phyloP scores from a whole-genome alignment of 108 stramenopile species.

The Pseudonitzschia delicatissima region DNA sequence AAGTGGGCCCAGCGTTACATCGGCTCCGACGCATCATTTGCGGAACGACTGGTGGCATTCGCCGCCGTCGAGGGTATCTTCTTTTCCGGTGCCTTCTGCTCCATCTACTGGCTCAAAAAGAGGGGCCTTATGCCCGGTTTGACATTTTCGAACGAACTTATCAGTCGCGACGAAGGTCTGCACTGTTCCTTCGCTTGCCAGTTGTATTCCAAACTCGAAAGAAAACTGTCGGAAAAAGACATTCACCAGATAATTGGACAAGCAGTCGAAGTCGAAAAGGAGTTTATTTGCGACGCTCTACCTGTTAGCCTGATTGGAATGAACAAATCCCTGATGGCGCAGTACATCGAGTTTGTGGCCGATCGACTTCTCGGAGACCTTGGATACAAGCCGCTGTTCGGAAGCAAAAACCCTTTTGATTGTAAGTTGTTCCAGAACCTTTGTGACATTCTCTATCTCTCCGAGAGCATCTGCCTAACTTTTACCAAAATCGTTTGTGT shows the following conservation, averaged over 20 bases:
- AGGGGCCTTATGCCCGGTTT: constrained; percentile 99
- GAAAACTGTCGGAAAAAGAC: constrained; percentile 69
- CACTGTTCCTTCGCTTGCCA: constrained; percentile 97
- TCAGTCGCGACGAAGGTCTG: constrained; percentile 96
- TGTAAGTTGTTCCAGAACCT: constrained; percentile 26
- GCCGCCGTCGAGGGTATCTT: constrained; percentile 99
- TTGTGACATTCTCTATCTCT: background rate
- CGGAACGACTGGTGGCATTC: constrained; percentile 98
- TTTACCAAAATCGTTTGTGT: background rate
- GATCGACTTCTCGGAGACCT: constrained; percentile 93
- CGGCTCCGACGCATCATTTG: constrained; percentile 88
- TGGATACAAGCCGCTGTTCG: constrained; percentile 84
- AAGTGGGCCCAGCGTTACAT: constrained; percentile 98
- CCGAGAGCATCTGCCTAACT: background rate
- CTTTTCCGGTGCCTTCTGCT: constrained; percentile 98
- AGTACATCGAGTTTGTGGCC: constrained; percentile 99
- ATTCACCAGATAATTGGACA: constrained; percentile 83
- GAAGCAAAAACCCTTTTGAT: constrained; percentile 94
- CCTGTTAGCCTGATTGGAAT: constrained; percentile 99
- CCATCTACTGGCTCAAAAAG: constrained; percentile 99
- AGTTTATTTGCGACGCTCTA: constrained; percentile 95
- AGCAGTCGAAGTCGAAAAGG: constrained; percentile 98
- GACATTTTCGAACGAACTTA: constrained; percentile 98
- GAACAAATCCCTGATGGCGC: constrained; percentile 95
- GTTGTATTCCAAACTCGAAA: constrained; percentile 85